A percentile compares a stretch with the other conserved stretches of the same genome.
Evolutionary conservation across 148 eudicot genomes (phyloP).

Genomic region (Fagopyrum homotropicum): DNA sequence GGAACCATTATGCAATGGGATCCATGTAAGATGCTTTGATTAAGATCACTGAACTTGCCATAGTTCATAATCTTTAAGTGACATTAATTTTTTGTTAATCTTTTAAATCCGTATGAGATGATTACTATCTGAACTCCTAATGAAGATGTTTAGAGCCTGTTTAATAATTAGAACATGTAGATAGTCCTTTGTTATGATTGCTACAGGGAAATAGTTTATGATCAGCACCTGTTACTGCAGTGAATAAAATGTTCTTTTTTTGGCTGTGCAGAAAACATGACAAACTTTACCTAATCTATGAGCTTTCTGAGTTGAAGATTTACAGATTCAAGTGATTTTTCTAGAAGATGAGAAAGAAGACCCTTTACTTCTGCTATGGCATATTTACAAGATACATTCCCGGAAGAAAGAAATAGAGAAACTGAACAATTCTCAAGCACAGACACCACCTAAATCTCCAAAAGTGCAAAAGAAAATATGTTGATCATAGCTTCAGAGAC

Average conservation of each 20-base stretch:
- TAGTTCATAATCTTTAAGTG: neutral
- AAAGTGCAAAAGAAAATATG: constrained; percentile 14
- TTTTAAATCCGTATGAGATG: neutral
- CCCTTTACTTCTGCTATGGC: constrained; percentile 20
- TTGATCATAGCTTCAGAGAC: constrained; percentile 55
- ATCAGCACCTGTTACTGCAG: neutral
- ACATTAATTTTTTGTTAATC: neutral
- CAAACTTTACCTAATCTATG: neutral
- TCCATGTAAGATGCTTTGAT: neutral
- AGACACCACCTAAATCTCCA: constrained; percentile 22
- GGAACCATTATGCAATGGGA: neutral
- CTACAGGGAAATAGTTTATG: neutral
- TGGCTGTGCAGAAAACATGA: neutral
- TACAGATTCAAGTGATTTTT: neutral
- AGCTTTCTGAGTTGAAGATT: neutral
- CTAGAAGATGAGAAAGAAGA: neutral
- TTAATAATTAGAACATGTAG: neutral
- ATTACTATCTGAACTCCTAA: neutral
- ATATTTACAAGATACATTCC: constrained; percentile 31
- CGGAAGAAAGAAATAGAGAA: constrained; percentile 17
- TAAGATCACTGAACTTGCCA: neutral
- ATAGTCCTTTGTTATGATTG: neutral
- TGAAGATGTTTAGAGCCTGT: neutral
- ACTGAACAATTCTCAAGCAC: constrained; percentile 29
- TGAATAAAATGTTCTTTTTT: too few relatives aligned